Conservation (phyloP, 306 rosid species). For the Benincasa hispida region DNA sequence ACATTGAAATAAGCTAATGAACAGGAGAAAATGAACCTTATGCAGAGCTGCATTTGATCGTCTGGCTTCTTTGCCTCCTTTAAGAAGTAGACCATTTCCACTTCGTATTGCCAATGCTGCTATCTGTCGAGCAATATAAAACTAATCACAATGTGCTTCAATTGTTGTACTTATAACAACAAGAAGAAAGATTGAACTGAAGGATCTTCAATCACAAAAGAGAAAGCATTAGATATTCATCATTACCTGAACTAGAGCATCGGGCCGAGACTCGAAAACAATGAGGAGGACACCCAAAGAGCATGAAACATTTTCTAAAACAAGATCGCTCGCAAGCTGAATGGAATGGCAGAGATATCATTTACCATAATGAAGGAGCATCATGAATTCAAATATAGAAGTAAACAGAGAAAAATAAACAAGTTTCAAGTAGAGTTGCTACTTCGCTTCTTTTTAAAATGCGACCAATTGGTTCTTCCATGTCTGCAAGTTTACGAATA, state of each 20-base stretch:
- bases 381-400: not conserved
- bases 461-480: constrained; percentile 78
- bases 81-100: constrained; percentile 85
- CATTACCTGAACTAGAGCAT: constrained; percentile 88
- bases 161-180: not conserved
- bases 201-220: not conserved
- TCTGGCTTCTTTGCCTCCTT: constrained; percentile 88
- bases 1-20: not conserved
- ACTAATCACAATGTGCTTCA: not conserved
- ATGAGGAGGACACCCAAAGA: constrained; percentile 79
- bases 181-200: not conserved
- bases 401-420: constrained; percentile 4
- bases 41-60: constrained; percentile 66
- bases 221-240: constrained; percentile 4
- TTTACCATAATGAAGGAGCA: not conserved
- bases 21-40: constrained; percentile 41
- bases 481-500: constrained; percentile 61
- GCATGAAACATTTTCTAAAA: constrained; percentile 56
- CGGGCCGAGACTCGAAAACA: constrained; percentile 91
- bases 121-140: constrained; percentile 30
- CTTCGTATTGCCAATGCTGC: constrained; percentile 82
- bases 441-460: constrained; percentile 72
- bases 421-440: not conserved
- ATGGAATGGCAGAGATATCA: constrained; percentile 14
- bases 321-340: constrained; percentile 66